Percentiles rank a stretch among this genome's conserved stretches.
These are phyloP conservation scores for Phytophthora agathidicida DNA, from an alignment of 352 stramenopile species.

Conservation along the genomic window DNA sequence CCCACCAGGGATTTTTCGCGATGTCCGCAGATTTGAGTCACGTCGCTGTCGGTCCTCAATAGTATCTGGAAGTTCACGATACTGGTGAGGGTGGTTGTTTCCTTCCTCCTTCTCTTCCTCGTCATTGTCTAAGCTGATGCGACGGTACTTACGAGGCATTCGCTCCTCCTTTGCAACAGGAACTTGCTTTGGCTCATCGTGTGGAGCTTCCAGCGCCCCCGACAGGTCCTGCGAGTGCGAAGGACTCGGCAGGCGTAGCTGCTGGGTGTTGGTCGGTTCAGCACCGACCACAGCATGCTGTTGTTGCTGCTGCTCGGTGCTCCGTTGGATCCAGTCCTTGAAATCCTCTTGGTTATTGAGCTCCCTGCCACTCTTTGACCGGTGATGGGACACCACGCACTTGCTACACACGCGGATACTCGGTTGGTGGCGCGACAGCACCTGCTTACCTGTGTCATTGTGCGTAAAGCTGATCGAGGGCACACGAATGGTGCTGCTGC, in stretches of 20 bases:
- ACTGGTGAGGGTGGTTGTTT: slow-evolving; percentile 32
- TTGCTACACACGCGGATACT: slow-evolving; percentile 88
- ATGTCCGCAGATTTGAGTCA: slow-evolving; percentile 43
- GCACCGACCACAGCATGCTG: no score
- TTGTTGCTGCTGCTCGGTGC: slow-evolving; percentile 53
- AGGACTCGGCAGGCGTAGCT: slow-evolving; percentile 56
- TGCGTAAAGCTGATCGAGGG: slow-evolving; percentile 87
- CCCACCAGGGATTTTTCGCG: slow-evolving; percentile 36
- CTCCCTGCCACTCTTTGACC: slow-evolving; percentile 71
- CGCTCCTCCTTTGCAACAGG: slow-evolving; percentile 35
- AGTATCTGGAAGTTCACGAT: slow-evolving; percentile 40
- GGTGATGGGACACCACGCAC: slow-evolving; percentile 82
- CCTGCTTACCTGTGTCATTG: slow-evolving; percentile 80
- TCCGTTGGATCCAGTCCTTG: slow-evolving; percentile 80
- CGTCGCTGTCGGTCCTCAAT: slow-evolving; percentile 42
- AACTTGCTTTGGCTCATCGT: slow-evolving; percentile 26
- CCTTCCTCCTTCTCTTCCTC: slow-evolving; percentile 71
- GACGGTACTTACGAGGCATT: slow-evolving; percentile 58
- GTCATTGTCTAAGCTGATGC: slow-evolving; percentile 70
- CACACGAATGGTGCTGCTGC: slow-evolving; percentile 84
- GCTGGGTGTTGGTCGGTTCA: slow-evolving; percentile 28
- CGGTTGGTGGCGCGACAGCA: slow-evolving; percentile 77
- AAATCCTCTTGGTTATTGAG: slow-evolving; percentile 84
- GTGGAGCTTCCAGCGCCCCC: slow-evolving; percentile 38
- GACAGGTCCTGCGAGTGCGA: slow-evolving; percentile 74